Conservation (phyloP, 192 early-diverging fungal species). For the Fimicolochytrium jonesii region DNA sequence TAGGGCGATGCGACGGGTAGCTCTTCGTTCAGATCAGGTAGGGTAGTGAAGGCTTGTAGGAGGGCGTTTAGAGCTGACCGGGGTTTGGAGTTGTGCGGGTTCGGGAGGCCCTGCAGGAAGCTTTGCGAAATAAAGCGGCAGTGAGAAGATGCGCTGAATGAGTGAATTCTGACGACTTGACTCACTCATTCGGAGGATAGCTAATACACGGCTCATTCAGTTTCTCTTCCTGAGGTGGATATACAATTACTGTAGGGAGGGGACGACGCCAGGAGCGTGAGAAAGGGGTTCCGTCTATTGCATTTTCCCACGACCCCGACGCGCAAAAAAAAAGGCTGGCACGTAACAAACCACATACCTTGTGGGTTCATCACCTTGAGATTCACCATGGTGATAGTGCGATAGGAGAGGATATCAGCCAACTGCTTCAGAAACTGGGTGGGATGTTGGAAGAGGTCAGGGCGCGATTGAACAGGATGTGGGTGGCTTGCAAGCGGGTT, state of each 20-base stretch:
- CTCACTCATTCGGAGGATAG: constrained; percentile 25
- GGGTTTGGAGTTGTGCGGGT: not conserved
- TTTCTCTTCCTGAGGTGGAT: constrained; percentile 29
- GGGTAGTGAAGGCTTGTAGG: constrained; percentile 16
- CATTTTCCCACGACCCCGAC: too few relatives aligned
- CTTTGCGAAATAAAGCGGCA: not conserved
- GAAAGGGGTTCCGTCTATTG: too few relatives aligned
- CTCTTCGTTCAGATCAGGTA: constrained; percentile 25
- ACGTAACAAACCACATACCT: too few relatives aligned
- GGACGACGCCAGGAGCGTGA: too few relatives aligned
- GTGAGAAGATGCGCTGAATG: not conserved
- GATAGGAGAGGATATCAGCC: too few relatives aligned
- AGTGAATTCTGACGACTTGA: not conserved
- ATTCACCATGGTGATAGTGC: too few relatives aligned
- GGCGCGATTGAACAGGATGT: too few relatives aligned
- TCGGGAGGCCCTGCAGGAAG: constrained; percentile 6
- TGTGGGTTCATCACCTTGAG: too few relatives aligned
- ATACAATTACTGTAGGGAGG: constrained; percentile 23
- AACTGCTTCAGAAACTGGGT: too few relatives aligned
- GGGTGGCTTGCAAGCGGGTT: too few relatives aligned
- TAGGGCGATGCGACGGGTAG: constrained; percentile 13
- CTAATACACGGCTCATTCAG: constrained; percentile 27
- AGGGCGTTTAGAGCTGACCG: constrained; percentile 25
- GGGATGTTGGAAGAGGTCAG: too few relatives aligned
- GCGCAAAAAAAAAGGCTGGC: too few relatives aligned